Evolutionary conservation across 176 grass and related monocot species (phyloP).

Genomic region (Elaeis guineensis): DNA sequence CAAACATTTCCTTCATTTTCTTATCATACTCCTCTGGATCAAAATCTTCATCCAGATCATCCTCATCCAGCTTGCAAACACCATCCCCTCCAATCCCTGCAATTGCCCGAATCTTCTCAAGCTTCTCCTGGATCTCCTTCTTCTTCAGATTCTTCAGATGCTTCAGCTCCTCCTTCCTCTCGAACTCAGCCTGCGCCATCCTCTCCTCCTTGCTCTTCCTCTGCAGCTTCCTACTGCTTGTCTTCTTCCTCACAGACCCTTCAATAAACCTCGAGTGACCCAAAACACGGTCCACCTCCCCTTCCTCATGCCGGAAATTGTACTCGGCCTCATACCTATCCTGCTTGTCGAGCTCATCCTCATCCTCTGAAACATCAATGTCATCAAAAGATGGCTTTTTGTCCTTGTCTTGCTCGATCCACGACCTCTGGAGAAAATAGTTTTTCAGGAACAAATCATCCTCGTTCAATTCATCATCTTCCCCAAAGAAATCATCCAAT

Average conservation of each 20-base stretch:
- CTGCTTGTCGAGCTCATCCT: conserved; percentile 46
- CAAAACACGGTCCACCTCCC: conserved; percentile 50
- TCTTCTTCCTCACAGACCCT: conserved; percentile 93
- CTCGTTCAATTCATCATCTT: conserved; percentile 57
- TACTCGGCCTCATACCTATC: conserved; percentile 48
- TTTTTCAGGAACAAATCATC: conserved; percentile 80
- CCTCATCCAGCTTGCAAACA: conserved; percentile 46
- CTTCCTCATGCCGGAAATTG: conserved; percentile 79
- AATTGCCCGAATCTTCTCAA: conserved; percentile 55
- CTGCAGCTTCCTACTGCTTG: conserved; percentile 72
- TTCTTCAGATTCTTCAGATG: conserved; percentile 96
- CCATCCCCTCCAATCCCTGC: conserved; percentile 47
- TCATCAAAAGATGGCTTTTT: conserved; percentile 29
- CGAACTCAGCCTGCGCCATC: conserved; percentile 43
- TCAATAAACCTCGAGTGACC: conserved; percentile 74
- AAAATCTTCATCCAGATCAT: conserved; percentile 89
- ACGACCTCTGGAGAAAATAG: conserved; percentile 53
- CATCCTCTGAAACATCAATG: conserved; percentile 53
- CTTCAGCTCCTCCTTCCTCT: conserved; percentile 75
- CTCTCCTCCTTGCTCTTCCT: conserved; percentile 90
- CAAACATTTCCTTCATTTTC: conserved; percentile 77
- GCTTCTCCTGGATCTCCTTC: conserved; percentile 90
- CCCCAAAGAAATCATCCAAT: conserved; percentile 46
- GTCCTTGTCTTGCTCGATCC: conserved; percentile 29
- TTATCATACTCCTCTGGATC: conserved; percentile 80